A percentile compares a stretch with the other conserved stretches of the same genome.
Evolutionary conservation across 768 basidiomycete species (phyloP).

Genomic region (Boletus pseudo-olivaceus): DNA sequence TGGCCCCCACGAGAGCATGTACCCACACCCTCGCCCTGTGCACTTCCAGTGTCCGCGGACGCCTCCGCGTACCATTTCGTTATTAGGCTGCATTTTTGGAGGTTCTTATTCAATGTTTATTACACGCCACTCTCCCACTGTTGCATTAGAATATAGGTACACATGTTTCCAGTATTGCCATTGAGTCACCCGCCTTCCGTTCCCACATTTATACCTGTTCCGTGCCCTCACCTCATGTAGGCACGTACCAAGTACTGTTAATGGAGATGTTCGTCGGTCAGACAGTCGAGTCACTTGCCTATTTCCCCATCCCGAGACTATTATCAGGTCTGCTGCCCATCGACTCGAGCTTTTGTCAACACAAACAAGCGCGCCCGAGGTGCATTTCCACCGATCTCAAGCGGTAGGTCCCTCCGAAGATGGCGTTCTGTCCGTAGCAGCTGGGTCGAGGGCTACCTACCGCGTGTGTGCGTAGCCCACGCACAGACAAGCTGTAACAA

Average conservation of each 20-base stretch:
- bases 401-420: background rate
- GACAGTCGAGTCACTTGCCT: background rate
- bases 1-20: background rate
- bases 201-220: background rate
- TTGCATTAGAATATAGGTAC: constrained; percentile 16
- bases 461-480: background rate
- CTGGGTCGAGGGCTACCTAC: background rate
- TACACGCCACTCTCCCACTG: constrained; percentile 6
- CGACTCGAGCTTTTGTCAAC: too few species aligned
- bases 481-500: background rate
- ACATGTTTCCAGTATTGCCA: constrained; percentile 18
- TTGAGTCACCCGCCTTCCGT: background rate
- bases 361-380: background rate
- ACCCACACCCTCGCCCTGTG: background rate
- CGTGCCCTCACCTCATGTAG: background rate
- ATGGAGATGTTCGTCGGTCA: background rate
- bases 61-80: background rate
- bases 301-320: background rate
- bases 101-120: constrained; percentile 26
- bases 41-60: background rate
- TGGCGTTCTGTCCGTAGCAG: background rate
- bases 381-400: too few species aligned
- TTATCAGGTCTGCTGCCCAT: background rate
- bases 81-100: constrained; percentile 1
- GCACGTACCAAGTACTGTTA: background rate